A percentile compares a stretch with the other conserved stretches of the same genome.
These are phyloP conservation scores for Ophiostoma montium DNA, from an alignment of 2,329 filamentous ascomycete genomes.

Conservation along the genomic window DNA sequence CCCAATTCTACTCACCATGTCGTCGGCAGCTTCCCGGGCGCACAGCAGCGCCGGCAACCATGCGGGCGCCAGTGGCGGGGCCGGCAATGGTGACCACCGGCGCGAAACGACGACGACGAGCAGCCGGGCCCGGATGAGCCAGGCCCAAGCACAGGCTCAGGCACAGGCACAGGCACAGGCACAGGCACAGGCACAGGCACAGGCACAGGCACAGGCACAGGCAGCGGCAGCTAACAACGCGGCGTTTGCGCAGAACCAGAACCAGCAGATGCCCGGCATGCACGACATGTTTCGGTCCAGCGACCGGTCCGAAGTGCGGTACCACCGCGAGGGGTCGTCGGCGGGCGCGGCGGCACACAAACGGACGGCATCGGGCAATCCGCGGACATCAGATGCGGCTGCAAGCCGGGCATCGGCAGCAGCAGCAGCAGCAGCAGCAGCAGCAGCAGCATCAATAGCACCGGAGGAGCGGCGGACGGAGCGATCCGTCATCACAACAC, in stretches of 20 bases:
- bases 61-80: conserved; percentile 22
- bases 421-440: neutral
- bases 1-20: conserved; percentile 20
- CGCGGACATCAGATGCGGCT: conserved; percentile 25
- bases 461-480: conserved; percentile 45
- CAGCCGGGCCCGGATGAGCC: conserved; percentile 21
- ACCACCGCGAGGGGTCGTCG: conserved; percentile 24
- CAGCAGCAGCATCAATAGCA: conserved; percentile 6
- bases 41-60: conserved; percentile 24
- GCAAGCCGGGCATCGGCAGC: neutral
- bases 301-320: conserved; percentile 19
- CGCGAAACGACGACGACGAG: conserved; percentile 2
- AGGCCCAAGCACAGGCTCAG: too few relatives aligned
- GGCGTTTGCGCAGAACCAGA: conserved; percentile 8
- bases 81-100: conserved; percentile 11
- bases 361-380: conserved; percentile 42
- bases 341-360: too few relatives aligned
- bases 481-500: conserved; percentile 37
- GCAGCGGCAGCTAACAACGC: conserved; percentile 3
- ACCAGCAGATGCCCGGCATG: conserved; percentile 1
- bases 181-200: too few relatives aligned
- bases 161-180: too few relatives aligned
- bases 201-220: too few relatives aligned
- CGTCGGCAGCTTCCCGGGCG: conserved; percentile 27
- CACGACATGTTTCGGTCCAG: conserved; percentile 13